These are phyloP conservation scores for Balakata baccata DNA, from an alignment of 345 rosid genomes.

Conservation along the genomic window DNA sequence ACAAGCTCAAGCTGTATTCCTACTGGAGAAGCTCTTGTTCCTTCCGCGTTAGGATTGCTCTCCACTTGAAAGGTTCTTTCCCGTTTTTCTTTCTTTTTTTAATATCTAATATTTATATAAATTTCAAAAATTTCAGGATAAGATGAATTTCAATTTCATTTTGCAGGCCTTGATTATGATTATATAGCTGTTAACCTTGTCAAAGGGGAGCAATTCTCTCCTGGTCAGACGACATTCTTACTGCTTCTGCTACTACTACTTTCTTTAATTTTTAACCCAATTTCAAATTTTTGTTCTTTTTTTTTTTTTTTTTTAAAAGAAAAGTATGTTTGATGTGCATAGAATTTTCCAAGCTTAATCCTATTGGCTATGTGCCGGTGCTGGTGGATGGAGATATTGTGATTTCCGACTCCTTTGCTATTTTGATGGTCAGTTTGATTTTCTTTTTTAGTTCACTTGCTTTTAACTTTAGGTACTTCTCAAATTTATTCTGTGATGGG, in stretches of 20 bases:
- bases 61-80: constrained; percentile 63
- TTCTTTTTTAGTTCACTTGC: background rate
- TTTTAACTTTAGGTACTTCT: background rate
- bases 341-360: constrained; percentile 71
- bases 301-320: background rate
- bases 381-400: constrained; percentile 70
- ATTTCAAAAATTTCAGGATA: background rate
- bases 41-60: constrained; percentile 70
- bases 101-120: background rate
- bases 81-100: too few species aligned
- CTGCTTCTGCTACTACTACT: background rate
- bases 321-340: constrained; percentile 1
- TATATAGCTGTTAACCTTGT: constrained; percentile 56
- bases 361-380: constrained; percentile 73
- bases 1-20: constrained; percentile 51
- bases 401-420: constrained; percentile 73
- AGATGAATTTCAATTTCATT: background rate
- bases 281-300: background rate
- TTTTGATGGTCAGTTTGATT: constrained; percentile 41
- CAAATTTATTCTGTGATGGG: background rate
- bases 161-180: constrained; percentile 61
- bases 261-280: background rate
- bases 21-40: constrained; percentile 80
- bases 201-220: constrained; percentile 54
- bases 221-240: constrained; percentile 36